These are phyloP conservation scores for Tetratostichococcus sp. DNA, from an alignment of 139 green algal species.

Conservation along the genomic window DNA sequence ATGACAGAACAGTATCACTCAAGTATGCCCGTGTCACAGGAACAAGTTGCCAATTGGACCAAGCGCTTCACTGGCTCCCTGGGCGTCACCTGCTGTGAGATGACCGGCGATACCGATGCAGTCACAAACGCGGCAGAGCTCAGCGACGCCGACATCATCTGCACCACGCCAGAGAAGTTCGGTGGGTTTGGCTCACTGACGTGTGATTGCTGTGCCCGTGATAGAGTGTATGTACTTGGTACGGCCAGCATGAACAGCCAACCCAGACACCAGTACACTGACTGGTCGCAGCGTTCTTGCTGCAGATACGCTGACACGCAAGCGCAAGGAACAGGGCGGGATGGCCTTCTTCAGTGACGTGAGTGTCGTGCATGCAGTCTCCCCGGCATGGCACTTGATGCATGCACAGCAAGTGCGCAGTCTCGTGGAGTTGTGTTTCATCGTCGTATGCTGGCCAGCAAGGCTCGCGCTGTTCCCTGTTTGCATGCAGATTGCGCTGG, in stretches of 20 bases:
- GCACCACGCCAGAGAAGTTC: conserved; percentile 82
- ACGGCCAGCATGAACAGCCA: too few species aligned
- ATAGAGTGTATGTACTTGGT: too few species aligned
- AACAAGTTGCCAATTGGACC: conserved; percentile 75
- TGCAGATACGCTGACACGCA: conserved; percentile 40
- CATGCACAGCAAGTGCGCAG: too few species aligned
- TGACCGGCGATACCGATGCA: conserved; percentile 67
- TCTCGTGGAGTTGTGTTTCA: too few species aligned
- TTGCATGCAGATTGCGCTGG: conserved; percentile 57
- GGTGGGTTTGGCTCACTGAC: too few species aligned
- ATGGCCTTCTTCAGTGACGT: conserved; percentile 65
- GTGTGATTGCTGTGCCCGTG: too few species aligned
- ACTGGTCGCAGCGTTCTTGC: neutral
- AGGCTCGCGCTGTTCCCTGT: too few species aligned
- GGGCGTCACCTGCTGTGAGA: conserved; percentile 48
- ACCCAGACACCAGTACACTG: too few species aligned
- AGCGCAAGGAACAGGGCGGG: conserved; percentile 37
- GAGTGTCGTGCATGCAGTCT: too few species aligned
- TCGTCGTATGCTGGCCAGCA: too few species aligned
- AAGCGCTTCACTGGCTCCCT: conserved; percentile 43
- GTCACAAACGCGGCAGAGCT: conserved; percentile 30
- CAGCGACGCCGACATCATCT: conserved; percentile 74
- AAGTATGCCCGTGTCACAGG: conserved; percentile 58
- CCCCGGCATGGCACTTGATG: neutral
- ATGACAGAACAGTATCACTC: too few species aligned